phyloP scores from a whole-genome alignment of 805 yeast species.

The Citeromyces nyonsensis region DNA sequence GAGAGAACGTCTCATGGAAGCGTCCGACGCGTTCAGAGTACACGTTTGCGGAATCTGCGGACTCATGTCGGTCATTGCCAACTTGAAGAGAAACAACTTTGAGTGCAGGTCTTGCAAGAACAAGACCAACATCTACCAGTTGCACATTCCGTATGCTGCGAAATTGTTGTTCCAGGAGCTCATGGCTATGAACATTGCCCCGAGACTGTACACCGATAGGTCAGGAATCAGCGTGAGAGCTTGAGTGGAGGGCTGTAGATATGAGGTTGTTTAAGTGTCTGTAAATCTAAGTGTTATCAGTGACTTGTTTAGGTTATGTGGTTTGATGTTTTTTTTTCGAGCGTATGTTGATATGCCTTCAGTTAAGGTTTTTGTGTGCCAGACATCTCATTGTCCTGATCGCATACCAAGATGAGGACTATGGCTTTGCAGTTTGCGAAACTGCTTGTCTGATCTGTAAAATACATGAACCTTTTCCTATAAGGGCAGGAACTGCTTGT shows the following conservation, averaged over 20 bases:
- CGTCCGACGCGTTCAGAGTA: slow-evolving; percentile 96
- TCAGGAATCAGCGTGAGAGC: slow-evolving; percentile 11
- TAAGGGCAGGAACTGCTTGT: too few species aligned
- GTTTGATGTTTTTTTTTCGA: too few species aligned
- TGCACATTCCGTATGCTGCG: slow-evolving; percentile 97
- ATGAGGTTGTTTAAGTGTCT: too few species aligned
- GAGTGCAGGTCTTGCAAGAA: slow-evolving; percentile 98
- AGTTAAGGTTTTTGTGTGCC: too few species aligned
- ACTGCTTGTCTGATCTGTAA: too few species aligned
- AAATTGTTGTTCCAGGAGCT: slow-evolving; percentile 95
- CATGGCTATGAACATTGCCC: slow-evolving; percentile 99
- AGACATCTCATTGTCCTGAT: too few species aligned
- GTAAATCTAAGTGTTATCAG: too few species aligned
- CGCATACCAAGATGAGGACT: too few species aligned
- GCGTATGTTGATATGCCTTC: too few species aligned
- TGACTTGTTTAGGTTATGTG: too few species aligned
- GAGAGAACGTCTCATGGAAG: slow-evolving; percentile 96
- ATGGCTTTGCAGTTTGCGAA: too few species aligned
- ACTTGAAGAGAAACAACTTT: slow-evolving; percentile 91
- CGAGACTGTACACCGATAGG: slow-evolving; percentile 84
- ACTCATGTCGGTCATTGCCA: slow-evolving; percentile 94
- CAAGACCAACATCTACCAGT: slow-evolving; percentile 95
- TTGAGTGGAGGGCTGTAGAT: background rate
- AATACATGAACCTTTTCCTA: too few species aligned
- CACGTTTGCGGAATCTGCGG: slow-evolving; percentile 99